Evolutionary conservation across 345 rosid genomes (phyloP), one percentile per base, ranked within the genome.

Genomic region (Brassica cretica): DNA sequence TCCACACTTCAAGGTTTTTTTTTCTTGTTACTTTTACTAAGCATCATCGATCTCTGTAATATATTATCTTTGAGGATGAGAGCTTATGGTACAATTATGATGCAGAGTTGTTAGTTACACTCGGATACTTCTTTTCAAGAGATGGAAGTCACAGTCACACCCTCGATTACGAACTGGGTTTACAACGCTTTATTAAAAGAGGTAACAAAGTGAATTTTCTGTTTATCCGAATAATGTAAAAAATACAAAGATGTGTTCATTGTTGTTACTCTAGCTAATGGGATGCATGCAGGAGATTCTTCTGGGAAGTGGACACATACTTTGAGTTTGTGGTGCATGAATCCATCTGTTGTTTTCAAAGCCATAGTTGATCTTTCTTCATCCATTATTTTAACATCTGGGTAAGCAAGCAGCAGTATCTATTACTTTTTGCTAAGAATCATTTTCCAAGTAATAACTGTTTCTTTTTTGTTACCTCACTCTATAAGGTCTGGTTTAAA

Each of bases 271-370:
- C 21, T 53, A 14, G 29, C 29, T 27, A 5, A 5, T 2, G 21
- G 59, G 55, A 49, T 49, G 55, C 21, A 53, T 49, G 55, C 21
- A 53, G 59, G 59, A 53, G 59, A 53, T 53, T 53, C 21, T 53
- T 53, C 24, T 53, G 21, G 59, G 5, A 15, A 15, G 19, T 53
- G 59, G 59, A 53, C 59, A 6, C 59, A 53, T 53, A 53, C 59
- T 53, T 53, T 15, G 21, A 53, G 59, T 53, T 16, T 53, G 21
- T 53, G 59, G 59, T 53, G 59, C 59, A 15, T 53, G 59, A 53
- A 53, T 53, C 59, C 59, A 16, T 15, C 59, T 53, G 59, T 53
- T 53, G 59, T 53, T 53, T 53, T 53, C 59, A 53, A 53, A 53
- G 21, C 8, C 24, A 15, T 53, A 16, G 59, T 53, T 53, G 59